Evolutionary conservation across 2,329 filamentous ascomycete genomes (phyloP).

Genomic region (Lomentospora prolificans): DNA sequence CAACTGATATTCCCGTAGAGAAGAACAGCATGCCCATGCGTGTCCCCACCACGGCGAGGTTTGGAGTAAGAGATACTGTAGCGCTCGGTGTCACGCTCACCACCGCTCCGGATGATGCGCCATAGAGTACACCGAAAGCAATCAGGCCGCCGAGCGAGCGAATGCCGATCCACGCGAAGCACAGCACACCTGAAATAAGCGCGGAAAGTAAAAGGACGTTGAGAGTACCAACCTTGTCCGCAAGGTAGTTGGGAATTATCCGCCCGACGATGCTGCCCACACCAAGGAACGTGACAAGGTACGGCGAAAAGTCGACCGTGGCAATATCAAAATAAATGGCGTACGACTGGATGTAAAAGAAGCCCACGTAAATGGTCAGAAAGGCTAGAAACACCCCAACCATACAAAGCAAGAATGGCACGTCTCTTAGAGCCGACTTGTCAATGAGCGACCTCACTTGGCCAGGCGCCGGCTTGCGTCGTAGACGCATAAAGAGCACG

Average conservation of each 20-base stretch:
- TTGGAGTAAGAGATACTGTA: conserved; percentile 29
- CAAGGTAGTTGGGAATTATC: conserved; percentile 32
- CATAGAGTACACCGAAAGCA: conserved; percentile 33
- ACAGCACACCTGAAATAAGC: conserved; percentile 36
- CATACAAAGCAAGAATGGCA: conserved; percentile 26
- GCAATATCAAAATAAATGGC: conserved; percentile 30
- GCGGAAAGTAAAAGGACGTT: conserved; percentile 27
- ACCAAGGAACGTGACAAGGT: conserved; percentile 34
- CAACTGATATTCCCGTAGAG: conserved; percentile 35
- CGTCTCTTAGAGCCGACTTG: conserved; percentile 18
- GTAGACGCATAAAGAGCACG: conserved; percentile 26
- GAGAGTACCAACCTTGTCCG: conserved; percentile 31
- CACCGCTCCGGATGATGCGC: conserved; percentile 34
- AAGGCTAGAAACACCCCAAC: conserved; percentile 29
- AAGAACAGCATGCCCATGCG: conserved; percentile 30
- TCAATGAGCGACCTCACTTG: conserved; percentile 6
- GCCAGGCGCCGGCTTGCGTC: conserved; percentile 20
- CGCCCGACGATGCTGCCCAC: conserved; percentile 35
- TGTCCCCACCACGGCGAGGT: conserved; percentile 29
- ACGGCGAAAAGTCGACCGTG: conserved; percentile 23
- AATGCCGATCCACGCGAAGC: conserved; percentile 35
- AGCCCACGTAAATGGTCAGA: conserved; percentile 36
- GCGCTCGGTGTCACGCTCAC: conserved; percentile 32
- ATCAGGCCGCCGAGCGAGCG: conserved; percentile 25
- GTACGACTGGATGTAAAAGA: conserved; percentile 36